phyloP scores from a whole-genome alignment of 805 yeast species.

The Saccharomycopsis oosterbeekiorum region DNA sequence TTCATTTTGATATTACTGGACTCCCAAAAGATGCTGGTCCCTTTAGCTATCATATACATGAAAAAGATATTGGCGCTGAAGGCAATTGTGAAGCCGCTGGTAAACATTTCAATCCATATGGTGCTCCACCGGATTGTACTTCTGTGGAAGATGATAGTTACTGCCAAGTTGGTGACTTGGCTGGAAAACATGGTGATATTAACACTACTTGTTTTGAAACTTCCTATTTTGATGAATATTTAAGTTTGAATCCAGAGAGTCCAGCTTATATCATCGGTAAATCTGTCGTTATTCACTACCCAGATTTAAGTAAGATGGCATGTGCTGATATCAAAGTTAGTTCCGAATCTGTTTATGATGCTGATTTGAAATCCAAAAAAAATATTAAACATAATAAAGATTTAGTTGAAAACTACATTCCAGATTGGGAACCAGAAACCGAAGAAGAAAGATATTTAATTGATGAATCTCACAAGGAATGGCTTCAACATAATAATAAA shows the following conservation, averaged over 20 bases:
- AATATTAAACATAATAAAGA: conserved; percentile 12
- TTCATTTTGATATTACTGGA: conserved; percentile 61
- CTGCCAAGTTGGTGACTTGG: conserved; percentile 66
- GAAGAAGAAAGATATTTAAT: conserved; percentile 18
- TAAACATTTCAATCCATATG: conserved; percentile 53
- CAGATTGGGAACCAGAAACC: conserved; percentile 18
- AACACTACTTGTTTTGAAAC: conserved; percentile 60
- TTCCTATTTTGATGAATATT: conserved; percentile 50
- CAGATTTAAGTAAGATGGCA: conserved; percentile 45
- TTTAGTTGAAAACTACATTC: conserved; percentile 10
- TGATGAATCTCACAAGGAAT: conserved; percentile 13
- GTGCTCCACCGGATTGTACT: conserved; percentile 45
- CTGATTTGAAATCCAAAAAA: conserved; percentile 20
- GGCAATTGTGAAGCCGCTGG: conserved; percentile 50
- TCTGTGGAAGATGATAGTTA: conserved; percentile 39
- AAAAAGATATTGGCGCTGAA: conserved; percentile 37
- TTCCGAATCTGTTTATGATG: conserved; percentile 17
- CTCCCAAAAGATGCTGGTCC: conserved; percentile 60
- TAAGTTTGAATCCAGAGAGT: conserved; percentile 48
- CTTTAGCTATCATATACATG: conserved; percentile 61
- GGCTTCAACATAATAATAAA: conserved; percentile 8
- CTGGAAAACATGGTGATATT: conserved; percentile 70
- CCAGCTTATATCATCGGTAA: conserved; percentile 49
- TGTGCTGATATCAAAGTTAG: conserved; percentile 46
- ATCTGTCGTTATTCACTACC: conserved; percentile 47